phyloP scores from a whole-genome alignment of 1,139 yeast species.

The Debaryomycetaceae sp. region DNA sequence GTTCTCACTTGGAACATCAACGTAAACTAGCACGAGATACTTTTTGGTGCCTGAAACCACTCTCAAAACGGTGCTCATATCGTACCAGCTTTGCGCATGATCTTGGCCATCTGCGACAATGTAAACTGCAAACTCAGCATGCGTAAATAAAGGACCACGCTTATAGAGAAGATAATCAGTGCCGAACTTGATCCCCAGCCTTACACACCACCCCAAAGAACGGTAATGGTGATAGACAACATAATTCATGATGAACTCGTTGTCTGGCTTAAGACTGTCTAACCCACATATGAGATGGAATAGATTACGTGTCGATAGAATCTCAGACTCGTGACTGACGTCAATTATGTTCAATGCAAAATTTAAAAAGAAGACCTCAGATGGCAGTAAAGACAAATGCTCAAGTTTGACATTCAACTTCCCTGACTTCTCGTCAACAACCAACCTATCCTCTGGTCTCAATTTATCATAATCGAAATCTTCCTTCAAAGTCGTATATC shows the following conservation, averaged over 20 bases:
- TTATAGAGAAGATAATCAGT: conserved; percentile 76
- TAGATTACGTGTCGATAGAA: conserved; percentile 19
- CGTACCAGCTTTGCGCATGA: conserved; percentile 47
- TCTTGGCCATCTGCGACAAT: conserved; percentile 41
- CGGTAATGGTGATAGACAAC: conserved; percentile 84
- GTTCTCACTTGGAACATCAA: conserved; percentile 46
- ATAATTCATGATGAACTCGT: conserved; percentile 51
- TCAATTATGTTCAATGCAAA: conserved; percentile 46
- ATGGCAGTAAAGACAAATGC: conserved; percentile 67
- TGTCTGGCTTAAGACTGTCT: conserved; percentile 19
- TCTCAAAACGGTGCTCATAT: conserved; percentile 65
- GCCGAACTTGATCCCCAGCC: conserved; percentile 90
- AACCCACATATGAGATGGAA: conserved; percentile 23
- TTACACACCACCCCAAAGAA: conserved; percentile 91
- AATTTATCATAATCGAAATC: conserved; percentile 12
- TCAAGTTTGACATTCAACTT: conserved; percentile 46
- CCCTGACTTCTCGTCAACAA: background rate
- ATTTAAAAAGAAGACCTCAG: conserved; percentile 67
- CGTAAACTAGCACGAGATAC: conserved; percentile 65
- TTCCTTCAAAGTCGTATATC: conserved; percentile 10
- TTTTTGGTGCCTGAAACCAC: conserved; percentile 88
- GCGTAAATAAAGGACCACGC: conserved; percentile 93
- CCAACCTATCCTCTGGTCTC: conserved; percentile 31
- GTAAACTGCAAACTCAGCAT: conserved; percentile 78
- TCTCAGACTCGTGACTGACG: conserved; percentile 9